These are phyloP conservation scores for Rauvolfia tetraphylla DNA, from an alignment of 257 asterid species.

Conservation along the genomic window DNA sequence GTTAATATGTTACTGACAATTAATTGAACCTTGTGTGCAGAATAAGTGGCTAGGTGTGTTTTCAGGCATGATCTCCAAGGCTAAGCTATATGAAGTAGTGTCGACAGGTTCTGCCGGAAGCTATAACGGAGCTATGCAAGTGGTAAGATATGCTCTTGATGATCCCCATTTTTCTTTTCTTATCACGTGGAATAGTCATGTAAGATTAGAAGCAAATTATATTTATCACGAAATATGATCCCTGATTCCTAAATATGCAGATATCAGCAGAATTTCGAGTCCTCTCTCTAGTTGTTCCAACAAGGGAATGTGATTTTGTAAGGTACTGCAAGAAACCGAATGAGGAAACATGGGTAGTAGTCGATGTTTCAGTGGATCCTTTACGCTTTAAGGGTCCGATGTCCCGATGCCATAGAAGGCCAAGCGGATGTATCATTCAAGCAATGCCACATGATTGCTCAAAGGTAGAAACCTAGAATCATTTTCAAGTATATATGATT, in stretches of 20 bases:
- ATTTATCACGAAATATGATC: neutral
- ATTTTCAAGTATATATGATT: neutral
- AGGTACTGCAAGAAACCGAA: slow-evolving; percentile 32
- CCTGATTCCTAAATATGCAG: slow-evolving; percentile 17
- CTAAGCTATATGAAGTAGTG: neutral
- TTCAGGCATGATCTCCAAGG: neutral
- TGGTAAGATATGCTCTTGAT: neutral
- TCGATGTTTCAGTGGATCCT: slow-evolving; percentile 51
- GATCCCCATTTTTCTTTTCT: neutral
- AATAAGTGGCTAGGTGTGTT: slow-evolving; percentile 2
- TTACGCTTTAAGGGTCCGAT: neutral
- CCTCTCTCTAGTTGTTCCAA: slow-evolving; percentile 48
- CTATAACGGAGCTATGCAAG: neutral
- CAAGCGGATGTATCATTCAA: slow-evolving; percentile 55
- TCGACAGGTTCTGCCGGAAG: neutral
- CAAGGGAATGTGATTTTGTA: slow-evolving; percentile 36
- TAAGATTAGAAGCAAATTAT: no score
- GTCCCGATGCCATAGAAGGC: slow-evolving; percentile 39
- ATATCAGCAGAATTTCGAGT: slow-evolving; percentile 50
- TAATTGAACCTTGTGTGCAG: neutral
- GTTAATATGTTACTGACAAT: neutral
- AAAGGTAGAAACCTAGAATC: slow-evolving; percentile 29
- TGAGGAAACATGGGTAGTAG: slow-evolving; percentile 47
- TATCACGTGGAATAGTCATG: neutral
- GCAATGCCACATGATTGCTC: slow-evolving; percentile 39